Base-by-base conservation (phyloP, 352 stramenopile species). In the Pythium apleroticum region DNA sequence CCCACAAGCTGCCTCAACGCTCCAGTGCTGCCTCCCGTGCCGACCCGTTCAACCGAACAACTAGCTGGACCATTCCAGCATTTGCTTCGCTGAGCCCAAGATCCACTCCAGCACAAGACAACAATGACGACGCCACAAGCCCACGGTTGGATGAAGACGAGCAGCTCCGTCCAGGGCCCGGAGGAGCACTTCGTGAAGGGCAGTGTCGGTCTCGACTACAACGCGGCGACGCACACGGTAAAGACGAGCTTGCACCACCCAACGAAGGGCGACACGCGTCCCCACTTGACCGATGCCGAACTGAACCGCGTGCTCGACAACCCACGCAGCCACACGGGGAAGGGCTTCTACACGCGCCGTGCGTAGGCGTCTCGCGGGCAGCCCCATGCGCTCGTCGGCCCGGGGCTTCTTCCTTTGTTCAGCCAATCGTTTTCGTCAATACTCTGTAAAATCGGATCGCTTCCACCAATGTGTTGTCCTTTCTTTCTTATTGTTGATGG, bases 111-210 rank as follows among this genome's bases (percentile, higher is more conserved):
- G 35, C 35, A 41, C 19, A 14, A 27, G 43, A 24, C 19, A 25
- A 41, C 19, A 46, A 46, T 46, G 37, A n/a, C 24, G 22, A 59
- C 61, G 25, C 65, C 65, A 12, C 43, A 71, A 28, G 14, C 65
- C 22, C 49, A 71, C 28, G 65, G 63, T n/a, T 71, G 65, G 65
- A 71, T 58, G 52, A 71, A 71, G 65, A 71, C 65, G 1, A 52
- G 57, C 45, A 60, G 45, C 52, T 66, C 62, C 46, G 43, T 20
- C 0, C 52, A 63, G 52, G 66, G 52, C 49, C 65, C 25, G 52
- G 43, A 63, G 9, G 43, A 66, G 58, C 53, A 71, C 41, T 71
- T 66, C 58, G 52, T 67, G 53, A 46, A 54, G 39, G 65, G 62
- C 57, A 71, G 66, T 33, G 65, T 67, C 24, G 22, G 48, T 22